Evolutionary conservation across 495 filamentous ascomycete genomes (phyloP), one percentile per base, ranked within the genome.

Genomic region (Evernia prunastri): DNA sequence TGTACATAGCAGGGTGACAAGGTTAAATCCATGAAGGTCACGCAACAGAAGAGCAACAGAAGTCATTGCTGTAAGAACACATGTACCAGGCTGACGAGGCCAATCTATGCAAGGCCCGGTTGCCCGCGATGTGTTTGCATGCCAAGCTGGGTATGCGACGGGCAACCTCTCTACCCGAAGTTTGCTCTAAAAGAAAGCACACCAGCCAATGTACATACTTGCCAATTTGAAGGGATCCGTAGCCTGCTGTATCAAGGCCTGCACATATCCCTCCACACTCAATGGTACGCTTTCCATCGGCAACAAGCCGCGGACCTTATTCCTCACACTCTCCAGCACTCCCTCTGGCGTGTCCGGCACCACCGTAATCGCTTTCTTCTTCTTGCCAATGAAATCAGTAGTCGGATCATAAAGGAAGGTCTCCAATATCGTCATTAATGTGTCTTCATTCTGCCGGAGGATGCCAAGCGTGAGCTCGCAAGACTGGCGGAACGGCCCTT

Each of bases 161-260:
- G 23, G 17, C 9, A 27, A 12, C 29, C 15, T 20, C 29, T 29
- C 27, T 54, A 10, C 51, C 15, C 27, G 29, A n/a, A 2, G 27
- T 11, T 20, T 15, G 0, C 15, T 76, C 68, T 57, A 97, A 67
- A 96, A 86, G 71, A 97, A 97, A 27, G 93, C 83, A 80, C 91
- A 96, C 94, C 94, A 98, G 31, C 94, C 94, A 76, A 97, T 94
- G 75, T 98, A 98, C 94, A 98, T 98, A 9, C 81, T 81, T 20
- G 88, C 82, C 73, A 99, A 76, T 69, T 89, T 92, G 69, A 71
- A 82, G 54, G 86, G 85, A 73, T 89, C 82, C 27, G 87, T 87
- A 66, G 94, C 93, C 76, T 91, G 86, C 74, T 87, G 79, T 60
- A 97, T 91, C 70, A 99, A 73, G 72, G 91, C 89, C 72, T 99